Base-by-base conservation (phyloP, 2,329 filamentous ascomycete species). In the Monilinia laxa region DNA sequence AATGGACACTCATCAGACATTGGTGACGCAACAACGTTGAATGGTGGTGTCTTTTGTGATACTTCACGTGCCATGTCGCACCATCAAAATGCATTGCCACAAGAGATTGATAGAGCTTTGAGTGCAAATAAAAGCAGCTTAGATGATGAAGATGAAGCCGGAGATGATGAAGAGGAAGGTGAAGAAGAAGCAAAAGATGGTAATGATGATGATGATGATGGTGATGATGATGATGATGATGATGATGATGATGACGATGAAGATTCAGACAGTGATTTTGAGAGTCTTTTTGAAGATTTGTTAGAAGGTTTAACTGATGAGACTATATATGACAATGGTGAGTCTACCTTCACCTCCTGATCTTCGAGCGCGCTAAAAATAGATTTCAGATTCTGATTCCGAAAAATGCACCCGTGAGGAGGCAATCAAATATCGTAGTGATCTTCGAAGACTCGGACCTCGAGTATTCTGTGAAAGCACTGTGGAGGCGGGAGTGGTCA, bases 361-460 rank as follows among this genome's bases (percentile, higher is more conserved):
- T 62, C 25, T 35, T 45, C 25, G 53, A 59, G 53, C 4, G 28
- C 23, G 68, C 72, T 75, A 73, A 76, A 71, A 66, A 69, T 67
- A 68, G 66, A 47, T 53, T 49, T 3, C 56, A 74, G 73, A 68
- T 35, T 58, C 73, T 18, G 71, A 67, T 35, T 68, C 71, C 42
- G 71, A 75, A 35, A 57, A 67, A 35, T 91, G 89, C 78, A 87
- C 87, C 1, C 81, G 87, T 14, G 85, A 90, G 70, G 90, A 96
- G 79, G 87, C 90, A 35, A 80, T 84, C 68, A 81, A 82, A 23
- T 90, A 88, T 75, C 87, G 90, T 71, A 84, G 88, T 73, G 84
- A 90, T 70, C 82, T 97, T 68, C 90, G 90, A 75, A 83, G 87
- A 63, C 82, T 93, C 69, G 93, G 93, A n/a, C 90, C 91, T 28